Percentiles rank a stretch among this genome's conserved stretches.
phyloP scores from a whole-genome alignment of 768 basidiomycete species.

The Mycena rosella region DNA sequence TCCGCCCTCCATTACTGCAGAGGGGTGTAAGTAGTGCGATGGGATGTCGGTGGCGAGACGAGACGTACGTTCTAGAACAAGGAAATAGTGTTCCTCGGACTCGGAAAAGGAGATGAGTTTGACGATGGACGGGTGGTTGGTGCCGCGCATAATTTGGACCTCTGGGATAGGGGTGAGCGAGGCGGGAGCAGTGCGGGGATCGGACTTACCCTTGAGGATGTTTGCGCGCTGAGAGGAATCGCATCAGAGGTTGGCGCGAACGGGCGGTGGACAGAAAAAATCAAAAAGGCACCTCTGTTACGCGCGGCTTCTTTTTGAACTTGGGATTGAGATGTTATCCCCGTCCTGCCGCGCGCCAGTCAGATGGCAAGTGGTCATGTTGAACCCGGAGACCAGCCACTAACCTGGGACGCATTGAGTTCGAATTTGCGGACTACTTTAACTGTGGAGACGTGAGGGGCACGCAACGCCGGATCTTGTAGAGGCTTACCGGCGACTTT shows the following conservation, averaged over 20 bases:
- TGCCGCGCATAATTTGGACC: conserved; percentile 99
- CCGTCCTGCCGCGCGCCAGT: conserved; percentile 74
- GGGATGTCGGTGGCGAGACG: conserved; percentile 40
- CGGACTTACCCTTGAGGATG: conserved; percentile 86
- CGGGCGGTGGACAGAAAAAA: conserved; percentile 35
- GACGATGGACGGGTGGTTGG: conserved; percentile 91
- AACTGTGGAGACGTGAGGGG: conserved; percentile 60
- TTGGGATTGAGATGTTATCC: conserved; percentile 93
- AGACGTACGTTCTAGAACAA: conserved; percentile 87
- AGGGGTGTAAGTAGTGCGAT: conserved; percentile 33
- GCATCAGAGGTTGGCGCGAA: conserved; percentile 24
- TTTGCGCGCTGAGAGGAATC: conserved; percentile 84
- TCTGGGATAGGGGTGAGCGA: conserved; percentile 61
- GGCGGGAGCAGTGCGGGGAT: background rate
- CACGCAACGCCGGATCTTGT: conserved; percentile 28
- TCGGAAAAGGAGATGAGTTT: conserved; percentile 94
- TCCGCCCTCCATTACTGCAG: conserved; percentile 93
- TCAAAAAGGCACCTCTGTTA: conserved; percentile 89
- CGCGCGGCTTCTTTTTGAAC: conserved; percentile 98
- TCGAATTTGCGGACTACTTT: conserved; percentile 97
- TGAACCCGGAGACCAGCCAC: conserved; percentile 50
- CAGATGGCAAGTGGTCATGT: conserved; percentile 41
- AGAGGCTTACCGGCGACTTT: conserved; percentile 82
- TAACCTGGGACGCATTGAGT: conserved; percentile 91
- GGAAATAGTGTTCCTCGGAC: conserved; percentile 92